Conservation (phyloP, 2,329 filamentous ascomycete species). For the Falciphora oryzae region DNA sequence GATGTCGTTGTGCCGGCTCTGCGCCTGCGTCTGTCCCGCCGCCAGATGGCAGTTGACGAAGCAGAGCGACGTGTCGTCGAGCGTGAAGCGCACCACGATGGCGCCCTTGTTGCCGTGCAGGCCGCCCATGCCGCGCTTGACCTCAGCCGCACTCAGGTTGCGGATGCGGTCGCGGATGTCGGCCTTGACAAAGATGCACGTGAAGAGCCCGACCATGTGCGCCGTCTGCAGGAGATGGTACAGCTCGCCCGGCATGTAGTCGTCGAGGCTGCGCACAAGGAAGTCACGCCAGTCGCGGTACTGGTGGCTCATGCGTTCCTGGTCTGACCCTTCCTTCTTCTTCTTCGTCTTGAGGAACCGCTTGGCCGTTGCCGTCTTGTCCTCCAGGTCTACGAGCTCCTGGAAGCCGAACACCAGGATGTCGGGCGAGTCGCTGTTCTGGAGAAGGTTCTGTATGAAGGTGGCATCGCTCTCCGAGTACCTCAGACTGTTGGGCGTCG, state of each 20-base stretch:
- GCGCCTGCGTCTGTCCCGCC: conserved; percentile 85
- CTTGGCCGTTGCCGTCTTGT: conserved; percentile 97
- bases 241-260: conserved; percentile 70
- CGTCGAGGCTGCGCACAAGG: conserved; percentile 73
- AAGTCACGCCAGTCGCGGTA: conserved; percentile 97
- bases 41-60: conserved; percentile 97
- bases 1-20: conserved; percentile 86
- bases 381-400: conserved; percentile 94
- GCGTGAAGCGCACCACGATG: conserved; percentile 80
- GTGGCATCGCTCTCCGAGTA: conserved; percentile 62
- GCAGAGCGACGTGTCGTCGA: conserved; percentile 92
- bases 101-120: conserved; percentile 96
- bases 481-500: conserved; percentile 77
- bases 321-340: conserved; percentile 73
- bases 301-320: conserved; percentile 93
- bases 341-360: conserved; percentile 90
- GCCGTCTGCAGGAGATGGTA: conserved; percentile 87
- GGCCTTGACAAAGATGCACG: conserved; percentile 88
- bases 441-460: conserved; percentile 77
- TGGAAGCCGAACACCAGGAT: conserved; percentile 96
- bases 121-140: conserved; percentile 95
- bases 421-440: conserved; percentile 73
- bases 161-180: conserved; percentile 70
- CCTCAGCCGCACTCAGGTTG: conserved; percentile 71
- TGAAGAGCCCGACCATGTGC: conserved; percentile 89